Evolutionary conservation across 225 moss, liverwort and hornwort species (phyloP).

Genomic region (Polytrichum formosum): DNA sequence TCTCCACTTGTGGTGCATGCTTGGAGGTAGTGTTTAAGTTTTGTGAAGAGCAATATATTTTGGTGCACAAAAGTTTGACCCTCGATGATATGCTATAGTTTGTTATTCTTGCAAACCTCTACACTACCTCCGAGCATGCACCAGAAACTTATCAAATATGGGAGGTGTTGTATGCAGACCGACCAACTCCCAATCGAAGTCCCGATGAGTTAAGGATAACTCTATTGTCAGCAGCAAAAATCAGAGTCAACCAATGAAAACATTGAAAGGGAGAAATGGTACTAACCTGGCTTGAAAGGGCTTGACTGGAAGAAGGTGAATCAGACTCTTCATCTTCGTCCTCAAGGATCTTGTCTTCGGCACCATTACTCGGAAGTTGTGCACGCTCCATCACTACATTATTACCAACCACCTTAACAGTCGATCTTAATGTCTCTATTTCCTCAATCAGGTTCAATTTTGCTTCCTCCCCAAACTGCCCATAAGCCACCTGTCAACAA

Average conservation of each 20-base stretch:
- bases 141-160: no score
- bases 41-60: no score
- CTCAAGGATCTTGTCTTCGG: slow-evolving; percentile 10
- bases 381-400: slow-evolving; percentile 16
- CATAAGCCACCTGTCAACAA: slow-evolving; percentile 51
- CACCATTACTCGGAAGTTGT: slow-evolving; percentile 11
- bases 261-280: background rate
- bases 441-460: slow-evolving; percentile 61
- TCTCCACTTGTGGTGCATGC: no score
- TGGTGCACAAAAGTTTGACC: no score
- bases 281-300: slow-evolving; percentile 1
- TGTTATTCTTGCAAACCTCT: no score
- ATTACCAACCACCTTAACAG: slow-evolving; percentile 30
- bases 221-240: no score
- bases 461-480: slow-evolving; percentile 69
- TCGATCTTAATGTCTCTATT: slow-evolving; percentile 30
- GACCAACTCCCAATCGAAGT: no score
- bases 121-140: no score
- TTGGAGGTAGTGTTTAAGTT: no score
- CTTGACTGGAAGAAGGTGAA: slow-evolving; percentile 20
- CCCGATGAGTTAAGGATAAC: no score
- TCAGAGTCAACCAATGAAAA: background rate
- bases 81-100: no score
- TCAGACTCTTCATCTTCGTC: slow-evolving; percentile 17
- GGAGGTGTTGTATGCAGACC: no score